These are phyloP conservation scores for Leccinellum rugosiceps DNA, from an alignment of 768 basidiomycete species.

Conservation along the genomic window DNA sequence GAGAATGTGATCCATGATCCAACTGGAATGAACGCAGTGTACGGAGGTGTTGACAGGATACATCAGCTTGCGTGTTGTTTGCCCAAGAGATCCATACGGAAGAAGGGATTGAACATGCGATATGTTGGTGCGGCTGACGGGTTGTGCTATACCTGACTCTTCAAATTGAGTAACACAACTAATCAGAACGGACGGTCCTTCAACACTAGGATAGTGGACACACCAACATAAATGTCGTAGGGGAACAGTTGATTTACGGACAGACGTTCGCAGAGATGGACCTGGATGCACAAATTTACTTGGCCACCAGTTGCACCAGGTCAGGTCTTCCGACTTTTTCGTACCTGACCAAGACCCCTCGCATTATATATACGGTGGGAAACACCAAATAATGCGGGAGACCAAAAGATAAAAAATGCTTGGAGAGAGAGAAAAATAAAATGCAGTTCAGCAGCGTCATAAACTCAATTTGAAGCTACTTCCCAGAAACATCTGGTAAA, in stretches of 20 bases:
- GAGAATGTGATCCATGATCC: not conserved
- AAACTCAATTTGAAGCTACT: not conserved
- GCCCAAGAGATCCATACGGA: not conserved
- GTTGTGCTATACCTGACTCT: not conserved
- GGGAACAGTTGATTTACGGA: not conserved
- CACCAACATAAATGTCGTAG: slow-evolving; percentile 1
- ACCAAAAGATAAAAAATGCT: not conserved
- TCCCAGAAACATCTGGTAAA: not conserved
- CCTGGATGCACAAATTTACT: not conserved
- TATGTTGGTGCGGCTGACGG: not conserved
- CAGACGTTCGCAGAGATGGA: not conserved
- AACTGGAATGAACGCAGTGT: not conserved
- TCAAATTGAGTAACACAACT: not conserved
- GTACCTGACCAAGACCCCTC: not conserved
- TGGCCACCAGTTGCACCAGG: not conserved
- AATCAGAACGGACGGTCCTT: not conserved
- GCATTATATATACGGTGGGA: slow-evolving; percentile 8
- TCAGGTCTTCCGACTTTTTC: not conserved
- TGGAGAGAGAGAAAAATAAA: not conserved
- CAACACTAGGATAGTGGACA: not conserved
- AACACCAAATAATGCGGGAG: slow-evolving; percentile 1
- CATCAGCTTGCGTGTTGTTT: not conserved
- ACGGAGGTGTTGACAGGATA: not conserved
- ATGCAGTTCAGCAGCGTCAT: not conserved
- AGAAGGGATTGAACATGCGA: not conserved